Evolutionary conservation across 140 eudicot genomes (phyloP), one percentile per base, ranked within the genome.

Genomic region (Stevia rebaudiana): DNA sequence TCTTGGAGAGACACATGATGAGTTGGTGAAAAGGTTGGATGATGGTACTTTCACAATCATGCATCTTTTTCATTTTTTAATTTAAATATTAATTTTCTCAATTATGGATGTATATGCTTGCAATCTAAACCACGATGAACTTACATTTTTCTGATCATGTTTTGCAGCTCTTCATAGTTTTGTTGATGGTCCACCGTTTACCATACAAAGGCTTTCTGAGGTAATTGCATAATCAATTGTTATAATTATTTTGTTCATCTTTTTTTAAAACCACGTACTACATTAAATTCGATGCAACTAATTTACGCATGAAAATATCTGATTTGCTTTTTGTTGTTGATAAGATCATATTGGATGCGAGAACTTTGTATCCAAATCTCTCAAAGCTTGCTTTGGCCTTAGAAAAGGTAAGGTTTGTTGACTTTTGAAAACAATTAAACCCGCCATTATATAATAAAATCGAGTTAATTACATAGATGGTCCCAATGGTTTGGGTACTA

Each of bases 131-230:
- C 8, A n/a, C 61, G 19, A 41, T 23, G 31, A 46, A 51, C 42
- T 64, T 18, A n/a, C 64, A 15, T 35, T 31, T 39, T 55, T 21
- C 5, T 56, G 28, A 19, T 60, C 51, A 57, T 83, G 61, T 65
- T 65, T 71, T 81, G 79, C 87, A 91, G 98, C 89, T 71, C 91
- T 91, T 69, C 52, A 66, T 35, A 85, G 85, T 80, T 91, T 91
- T 72, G 56, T 62, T 61, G 96, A 87, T 46, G 98, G 98, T 37
- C 98, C 98, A 31, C 98, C 98, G 25, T 91, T 91, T 63, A 91
- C 98, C 42, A 64, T 91, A 69, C 98, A 91, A 72, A 87, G 96
- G 80, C 78, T 91, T 40, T 82, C 89, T 12, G 98, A 91, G 96
- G 98, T 87, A 48, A 80, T 51, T 51, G 18, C 52, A 30, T n/a